phyloP scores from a whole-genome alignment of 2,329 filamentous ascomycete species.

The Aspergillus caelatus region DNA sequence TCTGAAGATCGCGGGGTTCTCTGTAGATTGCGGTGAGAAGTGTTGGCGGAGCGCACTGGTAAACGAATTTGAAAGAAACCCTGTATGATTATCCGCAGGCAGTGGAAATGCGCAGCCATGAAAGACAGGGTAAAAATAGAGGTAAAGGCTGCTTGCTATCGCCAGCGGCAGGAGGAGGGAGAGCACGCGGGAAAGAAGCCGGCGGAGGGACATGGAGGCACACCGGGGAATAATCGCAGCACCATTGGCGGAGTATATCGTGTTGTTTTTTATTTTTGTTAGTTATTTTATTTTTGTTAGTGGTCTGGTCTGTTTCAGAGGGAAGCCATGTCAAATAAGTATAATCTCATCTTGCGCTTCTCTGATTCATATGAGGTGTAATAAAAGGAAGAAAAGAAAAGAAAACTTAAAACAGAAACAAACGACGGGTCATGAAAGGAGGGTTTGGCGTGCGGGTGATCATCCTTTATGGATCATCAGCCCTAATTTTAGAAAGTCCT shows the following conservation, averaged over 20 bases:
- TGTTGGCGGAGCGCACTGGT: slow-evolving; percentile 43
- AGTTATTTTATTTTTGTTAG: background rate
- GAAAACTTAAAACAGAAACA: background rate
- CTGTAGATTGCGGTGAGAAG: slow-evolving; percentile 21
- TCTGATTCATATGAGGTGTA: background rate
- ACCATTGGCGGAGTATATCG: slow-evolving; percentile 4
- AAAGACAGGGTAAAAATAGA: slow-evolving; percentile 87
- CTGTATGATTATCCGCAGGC: slow-evolving; percentile 30
- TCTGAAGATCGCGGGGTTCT: slow-evolving; percentile 70
- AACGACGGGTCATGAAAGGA: background rate
- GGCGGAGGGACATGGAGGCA: slow-evolving; percentile 55
- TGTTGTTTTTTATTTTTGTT: background rate
- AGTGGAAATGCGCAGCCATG: slow-evolving; percentile 77
- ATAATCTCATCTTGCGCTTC: background rate
- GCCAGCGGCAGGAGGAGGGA: slow-evolving; percentile 65
- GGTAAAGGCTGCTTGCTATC: slow-evolving; percentile 70
- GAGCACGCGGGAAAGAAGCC: slow-evolving; percentile 49
- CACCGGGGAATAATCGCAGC: slow-evolving; percentile 4
- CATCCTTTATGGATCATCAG: background rate
- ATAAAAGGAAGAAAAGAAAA: background rate
- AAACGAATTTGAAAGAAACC: slow-evolving; percentile 25
- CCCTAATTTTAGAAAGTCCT: background rate
- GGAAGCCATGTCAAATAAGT: slow-evolving; percentile 3
- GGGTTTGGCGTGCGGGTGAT: slow-evolving; percentile 1
- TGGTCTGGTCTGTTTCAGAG: background rate